A percentile compares a stretch with the other conserved stretches of the same genome.
phyloP scores from a whole-genome alignment of 805 yeast genomes.

The Nakazawaea pomicola region DNA sequence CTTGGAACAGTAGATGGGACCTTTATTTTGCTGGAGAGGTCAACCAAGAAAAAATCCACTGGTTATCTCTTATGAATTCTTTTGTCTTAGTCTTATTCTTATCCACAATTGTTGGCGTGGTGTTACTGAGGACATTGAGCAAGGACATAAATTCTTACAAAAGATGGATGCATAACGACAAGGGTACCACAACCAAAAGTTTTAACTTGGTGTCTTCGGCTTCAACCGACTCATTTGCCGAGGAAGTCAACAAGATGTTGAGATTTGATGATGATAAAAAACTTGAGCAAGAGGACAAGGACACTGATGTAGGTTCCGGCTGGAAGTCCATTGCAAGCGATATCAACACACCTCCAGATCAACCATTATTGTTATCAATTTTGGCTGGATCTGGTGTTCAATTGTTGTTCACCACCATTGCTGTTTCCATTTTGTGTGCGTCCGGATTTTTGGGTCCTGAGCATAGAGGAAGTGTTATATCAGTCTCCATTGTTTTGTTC shows the following conservation, averaged over 20 bases:
- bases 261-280: constrained; percentile 18
- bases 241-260: constrained; percentile 12
- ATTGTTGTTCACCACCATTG: constrained; percentile 56
- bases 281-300: constrained; percentile 15
- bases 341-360: constrained; percentile 48
- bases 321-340: constrained; percentile 55
- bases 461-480: constrained; percentile 61
- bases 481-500: constrained; percentile 55
- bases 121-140: constrained; percentile 51
- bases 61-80: constrained; percentile 74
- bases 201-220: constrained; percentile 2
- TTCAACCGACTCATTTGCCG: constrained; percentile 11
- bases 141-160: constrained; percentile 33
- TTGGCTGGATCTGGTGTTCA: constrained; percentile 74
- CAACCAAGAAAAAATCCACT: constrained; percentile 54
- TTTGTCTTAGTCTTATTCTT: constrained; percentile 57
- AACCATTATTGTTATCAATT: constrained; percentile 45
- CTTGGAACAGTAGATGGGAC: constrained; percentile 70
- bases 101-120: constrained; percentile 60
- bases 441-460: constrained; percentile 58
- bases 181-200: neutral
- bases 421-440: constrained; percentile 54
- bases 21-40: constrained; percentile 57
- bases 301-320: constrained; percentile 22
- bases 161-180: constrained; percentile 4